phyloP scores from a whole-genome alignment of 495 filamentous ascomycete species.

The Letharia columbiana region DNA sequence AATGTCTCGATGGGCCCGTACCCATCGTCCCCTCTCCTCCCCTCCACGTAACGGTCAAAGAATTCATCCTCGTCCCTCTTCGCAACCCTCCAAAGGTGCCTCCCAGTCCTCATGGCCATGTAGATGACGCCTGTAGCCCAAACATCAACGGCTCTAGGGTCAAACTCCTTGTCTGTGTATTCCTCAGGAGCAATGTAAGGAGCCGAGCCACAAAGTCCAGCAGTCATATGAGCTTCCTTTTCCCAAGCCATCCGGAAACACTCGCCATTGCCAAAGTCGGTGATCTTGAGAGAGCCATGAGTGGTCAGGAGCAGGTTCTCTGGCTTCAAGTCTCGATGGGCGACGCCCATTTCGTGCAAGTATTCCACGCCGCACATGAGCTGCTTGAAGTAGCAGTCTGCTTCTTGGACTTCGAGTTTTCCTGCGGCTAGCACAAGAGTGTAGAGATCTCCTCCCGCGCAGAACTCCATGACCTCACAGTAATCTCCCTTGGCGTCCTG shows the following conservation, averaged over 20 bases:
- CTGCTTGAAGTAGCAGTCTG: conserved; percentile 98
- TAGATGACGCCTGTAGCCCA: conserved; percentile 99
- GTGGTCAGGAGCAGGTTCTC: conserved; percentile 94
- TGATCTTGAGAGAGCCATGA: conserved; percentile 93
- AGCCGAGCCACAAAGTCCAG: conserved; percentile 88
- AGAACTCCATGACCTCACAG: conserved; percentile 99
- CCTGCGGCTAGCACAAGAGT: conserved; percentile 86
- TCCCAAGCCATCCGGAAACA: conserved; percentile 99
- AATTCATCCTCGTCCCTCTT: conserved; percentile 96
- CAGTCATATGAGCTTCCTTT: conserved; percentile 94
- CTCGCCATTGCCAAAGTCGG: conserved; percentile 97
- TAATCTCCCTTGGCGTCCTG: conserved; percentile 96
- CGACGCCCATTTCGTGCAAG: conserved; percentile 99
- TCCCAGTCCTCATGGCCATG: conserved; percentile 97
- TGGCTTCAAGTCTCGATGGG: conserved; percentile 93
- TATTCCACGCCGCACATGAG: conserved; percentile 99
- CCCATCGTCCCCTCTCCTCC: conserved; percentile 84
- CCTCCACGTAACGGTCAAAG: conserved; percentile 86
- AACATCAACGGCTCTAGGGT: conserved; percentile 91
- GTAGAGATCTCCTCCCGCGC: conserved; percentile 93
- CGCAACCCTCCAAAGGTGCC: conserved; percentile 93
- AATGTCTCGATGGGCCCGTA: conserved; percentile 94
- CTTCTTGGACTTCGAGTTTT: conserved; percentile 86
- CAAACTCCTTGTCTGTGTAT: conserved; percentile 89
- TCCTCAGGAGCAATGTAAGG: conserved; percentile 98